phyloP scores from a whole-genome alignment of 1,284 basidiomycete species.

The Moniliophthora roreri region DNA sequence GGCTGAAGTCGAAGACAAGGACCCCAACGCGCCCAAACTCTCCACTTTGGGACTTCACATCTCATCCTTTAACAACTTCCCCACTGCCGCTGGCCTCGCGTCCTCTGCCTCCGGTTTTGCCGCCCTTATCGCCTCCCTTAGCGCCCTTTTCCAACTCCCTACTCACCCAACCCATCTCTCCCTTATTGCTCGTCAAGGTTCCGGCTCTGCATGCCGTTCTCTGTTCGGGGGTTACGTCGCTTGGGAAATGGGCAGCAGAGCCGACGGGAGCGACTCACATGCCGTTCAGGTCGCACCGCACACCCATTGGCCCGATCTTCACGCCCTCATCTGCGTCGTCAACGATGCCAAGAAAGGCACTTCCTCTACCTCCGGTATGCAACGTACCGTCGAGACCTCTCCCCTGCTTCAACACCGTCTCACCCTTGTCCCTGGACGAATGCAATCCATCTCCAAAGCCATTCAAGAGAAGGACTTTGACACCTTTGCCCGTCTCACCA shows the following conservation, averaged over 20 bases:
- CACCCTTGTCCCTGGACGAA: conserved; percentile 84
- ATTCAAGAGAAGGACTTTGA: conserved; percentile 87
- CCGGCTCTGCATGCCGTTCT: conserved; percentile 96
- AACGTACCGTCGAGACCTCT: conserved; percentile 93
- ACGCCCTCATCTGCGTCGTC: conserved; percentile 97
- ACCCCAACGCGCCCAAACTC: conserved; percentile 67
- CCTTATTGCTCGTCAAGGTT: conserved; percentile 94
- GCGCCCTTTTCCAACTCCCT: conserved; percentile 83
- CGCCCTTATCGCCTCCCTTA: conserved; percentile 89
- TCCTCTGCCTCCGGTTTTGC: conserved; percentile 98
- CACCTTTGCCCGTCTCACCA: conserved; percentile 87
- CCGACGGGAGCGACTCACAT: conserved; percentile 83
- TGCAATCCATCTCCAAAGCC: conserved; percentile 80
- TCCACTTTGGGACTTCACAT: conserved; percentile 82
- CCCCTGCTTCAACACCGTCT: conserved; percentile 88
- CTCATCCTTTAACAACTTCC: conserved; percentile 97
- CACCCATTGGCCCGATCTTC: conserved; percentile 92
- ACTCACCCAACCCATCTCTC: conserved; percentile 74
- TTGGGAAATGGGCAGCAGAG: conserved; percentile 79
- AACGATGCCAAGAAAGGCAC: conserved; percentile 97
- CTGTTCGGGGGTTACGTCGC: conserved; percentile 98
- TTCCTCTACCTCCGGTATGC: conserved; percentile 95
- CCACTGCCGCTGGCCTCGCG: conserved; percentile 96
- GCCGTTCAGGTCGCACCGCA: conserved; percentile 88
- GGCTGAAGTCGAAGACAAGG: conserved; percentile 70